phyloP scores from a whole-genome alignment of 495 filamentous ascomycete genomes.

The Hypomontagnella monticulosa region DNA sequence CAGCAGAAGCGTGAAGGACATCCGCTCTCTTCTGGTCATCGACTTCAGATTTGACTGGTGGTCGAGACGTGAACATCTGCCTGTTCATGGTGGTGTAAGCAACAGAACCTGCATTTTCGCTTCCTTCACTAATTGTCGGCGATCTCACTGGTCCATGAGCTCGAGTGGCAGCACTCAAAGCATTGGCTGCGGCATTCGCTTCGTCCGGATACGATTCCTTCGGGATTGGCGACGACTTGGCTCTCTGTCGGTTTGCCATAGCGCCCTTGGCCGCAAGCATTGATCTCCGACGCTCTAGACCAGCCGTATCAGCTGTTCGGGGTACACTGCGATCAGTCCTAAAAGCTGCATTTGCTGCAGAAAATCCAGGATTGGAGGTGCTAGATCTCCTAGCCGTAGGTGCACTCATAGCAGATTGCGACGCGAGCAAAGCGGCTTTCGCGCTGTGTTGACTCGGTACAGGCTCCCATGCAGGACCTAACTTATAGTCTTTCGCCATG shows the following conservation, averaged over 20 bases:
- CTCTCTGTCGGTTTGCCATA: slow-evolving; percentile 70
- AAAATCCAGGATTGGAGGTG: slow-evolving; percentile 60
- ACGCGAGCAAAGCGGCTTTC: slow-evolving; percentile 77
- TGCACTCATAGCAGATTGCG: slow-evolving; percentile 65
- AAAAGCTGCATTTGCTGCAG: slow-evolving; percentile 68
- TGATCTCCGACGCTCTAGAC: slow-evolving; percentile 62
- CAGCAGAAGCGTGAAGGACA: slow-evolving; percentile 78
- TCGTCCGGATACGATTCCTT: slow-evolving; percentile 65
- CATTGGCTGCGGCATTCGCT: slow-evolving; percentile 68
- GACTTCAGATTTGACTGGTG: slow-evolving; percentile 74
- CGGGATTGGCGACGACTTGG: slow-evolving; percentile 69
- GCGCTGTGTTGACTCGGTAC: slow-evolving; percentile 68
- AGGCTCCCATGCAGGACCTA: slow-evolving; percentile 62
- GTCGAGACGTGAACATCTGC: slow-evolving; percentile 78
- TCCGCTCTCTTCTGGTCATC: slow-evolving; percentile 77
- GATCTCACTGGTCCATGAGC: slow-evolving; percentile 58
- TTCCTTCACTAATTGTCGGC: slow-evolving; percentile 38
- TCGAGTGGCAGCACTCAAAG: slow-evolving; percentile 71
- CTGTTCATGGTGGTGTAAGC: slow-evolving; percentile 61
- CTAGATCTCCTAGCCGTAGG: slow-evolving; percentile 52
- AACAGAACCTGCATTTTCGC: slow-evolving; percentile 52
- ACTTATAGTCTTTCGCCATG: slow-evolving; percentile 73
- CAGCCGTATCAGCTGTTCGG: slow-evolving; percentile 23
- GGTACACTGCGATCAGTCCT: slow-evolving; percentile 34
- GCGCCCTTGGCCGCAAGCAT: slow-evolving; percentile 78